Evolutionary conservation across 768 basidiomycete genomes (phyloP).

Genomic region (Suillus americanus): DNA sequence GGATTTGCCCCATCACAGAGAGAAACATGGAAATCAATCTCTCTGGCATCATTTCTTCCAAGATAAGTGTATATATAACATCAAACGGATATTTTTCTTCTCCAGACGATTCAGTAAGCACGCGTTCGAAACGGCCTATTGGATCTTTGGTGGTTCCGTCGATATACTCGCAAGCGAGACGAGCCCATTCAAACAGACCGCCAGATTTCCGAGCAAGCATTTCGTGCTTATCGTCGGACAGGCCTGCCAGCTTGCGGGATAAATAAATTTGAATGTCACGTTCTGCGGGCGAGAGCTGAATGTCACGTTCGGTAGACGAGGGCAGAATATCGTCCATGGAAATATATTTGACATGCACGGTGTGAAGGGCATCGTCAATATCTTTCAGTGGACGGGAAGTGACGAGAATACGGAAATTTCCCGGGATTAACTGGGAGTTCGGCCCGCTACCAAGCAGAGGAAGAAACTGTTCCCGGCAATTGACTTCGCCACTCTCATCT

Average conservation of each 20-base stretch:
- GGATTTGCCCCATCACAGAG: slow-evolving; percentile 3
- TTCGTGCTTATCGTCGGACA: background rate
- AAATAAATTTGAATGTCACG: slow-evolving; percentile 7
- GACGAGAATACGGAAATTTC: slow-evolving; percentile 16
- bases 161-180: slow-evolving; percentile 14
- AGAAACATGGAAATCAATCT: slow-evolving; percentile 1
- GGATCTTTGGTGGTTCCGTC: background rate
- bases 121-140: background rate
- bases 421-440: background rate
- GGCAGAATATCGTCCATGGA: slow-evolving; percentile 4
- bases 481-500: slow-evolving; percentile 14
- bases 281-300: too few relatives aligned
- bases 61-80: slow-evolving; percentile 2
- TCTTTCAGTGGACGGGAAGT: slow-evolving; percentile 12
- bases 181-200: slow-evolving; percentile 10
- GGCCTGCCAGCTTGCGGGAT: background rate
- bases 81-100: background rate
- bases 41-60: slow-evolving; percentile 2
- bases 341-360: background rate
- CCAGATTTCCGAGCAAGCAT: background rate
- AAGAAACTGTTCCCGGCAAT: slow-evolving; percentile 15
- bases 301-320: too few relatives aligned
- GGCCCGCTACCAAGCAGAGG: background rate
- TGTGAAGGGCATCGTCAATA: slow-evolving; percentile 12
- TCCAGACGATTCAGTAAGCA: background rate